Base-by-base conservation (phyloP, 2,329 filamentous ascomycete genomes). In the Colletotrichum scovillei region DNA sequence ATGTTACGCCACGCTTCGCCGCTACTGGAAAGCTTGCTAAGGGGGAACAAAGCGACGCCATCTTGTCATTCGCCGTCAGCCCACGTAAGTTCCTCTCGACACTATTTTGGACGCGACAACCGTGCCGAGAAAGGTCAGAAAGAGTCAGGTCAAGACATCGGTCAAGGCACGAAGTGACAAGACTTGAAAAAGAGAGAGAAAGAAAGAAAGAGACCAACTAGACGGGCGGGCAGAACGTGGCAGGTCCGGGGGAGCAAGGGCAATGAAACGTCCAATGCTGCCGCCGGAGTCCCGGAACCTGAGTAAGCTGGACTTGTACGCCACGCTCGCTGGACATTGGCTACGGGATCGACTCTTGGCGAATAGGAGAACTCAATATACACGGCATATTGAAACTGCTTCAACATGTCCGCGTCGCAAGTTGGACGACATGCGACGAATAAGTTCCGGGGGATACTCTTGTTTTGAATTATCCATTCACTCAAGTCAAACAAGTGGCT, bases 351-450 rank as follows among this genome's bases (percentile, higher is more conserved):
- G 42, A n/a, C 19, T 22, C 42, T 49, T 3, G 19, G 22, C 42
- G 19, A 49, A 59, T 52, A n/a, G 12, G 46, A 38, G 46, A 28
- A 16, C 19, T n/a, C 8, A 26, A 26, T 11, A 38, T 11, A 14
- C 32, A 52, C 24, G 24, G 24, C 11, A 55, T 46, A 69, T 60
- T 73, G 70, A 70, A 70, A 73, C 70, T 60, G 60, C 28, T 24
- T 60, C 55, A 26, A 22, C 24, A 52, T 63, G 52, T 19, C 42
- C 32, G 60, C 55, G 52, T 69, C 58, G 66, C 69, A 64, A 38
- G 28, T 57, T 60, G 62, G 26, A 38, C 69, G 26, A 69, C 32
- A 64, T 69, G 66, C 70, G 70, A 73, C 66, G 59, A 28, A 38
- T 59, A 56, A 16, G 70, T 56, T 60, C 59, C 42, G 26, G 12